These are phyloP conservation scores for Xerocomus nothofagi DNA, from an alignment of 1,284 basidiomycete species.

Conservation along the genomic window DNA sequence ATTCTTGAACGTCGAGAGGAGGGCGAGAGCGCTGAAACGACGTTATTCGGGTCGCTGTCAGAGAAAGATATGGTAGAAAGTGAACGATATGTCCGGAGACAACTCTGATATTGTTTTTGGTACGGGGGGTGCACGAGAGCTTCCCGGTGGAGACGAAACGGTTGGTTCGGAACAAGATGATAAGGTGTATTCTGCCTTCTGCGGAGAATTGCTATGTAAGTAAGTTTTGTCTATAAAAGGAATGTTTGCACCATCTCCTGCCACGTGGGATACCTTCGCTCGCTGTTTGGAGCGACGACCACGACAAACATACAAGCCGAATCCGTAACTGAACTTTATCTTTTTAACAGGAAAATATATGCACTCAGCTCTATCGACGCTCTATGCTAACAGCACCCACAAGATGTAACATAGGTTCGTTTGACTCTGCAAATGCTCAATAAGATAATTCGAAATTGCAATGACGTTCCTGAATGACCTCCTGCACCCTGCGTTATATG, in stretches of 20 bases:
- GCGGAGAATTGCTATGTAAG: not conserved
- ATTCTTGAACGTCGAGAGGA: conserved; percentile 9
- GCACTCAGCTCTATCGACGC: too few relatives aligned
- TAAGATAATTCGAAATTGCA: too few relatives aligned
- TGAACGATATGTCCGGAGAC: not conserved
- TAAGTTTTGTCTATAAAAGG: conserved; percentile 14
- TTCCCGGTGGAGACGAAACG: not conserved
- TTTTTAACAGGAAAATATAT: too few relatives aligned
- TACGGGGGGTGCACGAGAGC: not conserved
- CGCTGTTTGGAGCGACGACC: too few relatives aligned
- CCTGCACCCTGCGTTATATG: too few relatives aligned
- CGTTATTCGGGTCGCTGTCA: not conserved
- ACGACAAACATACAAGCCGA: too few relatives aligned
- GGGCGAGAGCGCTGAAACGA: not conserved
- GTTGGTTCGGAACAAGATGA: not conserved
- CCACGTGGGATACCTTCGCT: too few relatives aligned
- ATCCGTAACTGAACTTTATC: not conserved
- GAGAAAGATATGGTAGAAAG: not conserved
- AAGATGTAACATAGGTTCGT: too few relatives aligned
- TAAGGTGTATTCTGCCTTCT: not conserved
- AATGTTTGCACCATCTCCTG: not conserved
- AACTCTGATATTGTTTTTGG: not conserved
- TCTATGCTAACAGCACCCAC: too few relatives aligned
- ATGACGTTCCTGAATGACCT: too few relatives aligned
- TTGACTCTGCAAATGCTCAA: too few relatives aligned